These are phyloP conservation scores for Penicillium janthinellum DNA, from an alignment of 2,329 filamentous ascomycete species.

Conservation along the genomic window DNA sequence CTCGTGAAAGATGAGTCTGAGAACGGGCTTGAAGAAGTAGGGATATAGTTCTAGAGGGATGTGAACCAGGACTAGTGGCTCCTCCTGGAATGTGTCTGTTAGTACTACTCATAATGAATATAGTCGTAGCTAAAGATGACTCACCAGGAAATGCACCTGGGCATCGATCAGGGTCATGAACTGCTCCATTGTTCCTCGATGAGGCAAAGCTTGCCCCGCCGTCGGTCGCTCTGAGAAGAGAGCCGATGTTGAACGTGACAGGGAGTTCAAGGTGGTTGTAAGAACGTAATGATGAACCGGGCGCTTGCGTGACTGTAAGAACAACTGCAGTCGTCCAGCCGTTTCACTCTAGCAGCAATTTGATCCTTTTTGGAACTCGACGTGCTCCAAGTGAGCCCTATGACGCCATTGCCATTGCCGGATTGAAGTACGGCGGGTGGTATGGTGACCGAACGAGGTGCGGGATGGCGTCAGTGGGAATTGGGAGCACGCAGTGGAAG, in stretches of 20 bases:
- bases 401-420: conserved; percentile 28
- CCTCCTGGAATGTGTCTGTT: conserved; percentile 61
- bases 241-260: not conserved
- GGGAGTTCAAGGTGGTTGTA: not conserved
- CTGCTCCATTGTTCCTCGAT: conserved; percentile 20
- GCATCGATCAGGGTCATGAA: conserved; percentile 27
- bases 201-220: not conserved
- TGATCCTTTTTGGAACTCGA: not conserved
- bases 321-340: not conserved
- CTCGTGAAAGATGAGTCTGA: conserved; percentile 76
- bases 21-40: conserved; percentile 79
- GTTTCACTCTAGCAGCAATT: not conserved
- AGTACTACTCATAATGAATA: not conserved
- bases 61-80: conserved; percentile 83
- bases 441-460: conserved; percentile 7
- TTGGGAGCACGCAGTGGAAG: conserved; percentile 1
- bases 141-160: conserved; percentile 29
- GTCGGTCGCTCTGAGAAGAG: not conserved
- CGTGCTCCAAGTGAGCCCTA: not conserved
- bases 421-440: conserved; percentile 9
- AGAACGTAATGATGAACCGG: no score
- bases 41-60: conserved; percentile 79
- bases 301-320: not conserved
- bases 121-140: not conserved
- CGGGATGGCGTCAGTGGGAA: conserved; percentile 21